Conservation (phyloP, 2,329 filamentous ascomycete species). For the Monilinia laxa region DNA sequence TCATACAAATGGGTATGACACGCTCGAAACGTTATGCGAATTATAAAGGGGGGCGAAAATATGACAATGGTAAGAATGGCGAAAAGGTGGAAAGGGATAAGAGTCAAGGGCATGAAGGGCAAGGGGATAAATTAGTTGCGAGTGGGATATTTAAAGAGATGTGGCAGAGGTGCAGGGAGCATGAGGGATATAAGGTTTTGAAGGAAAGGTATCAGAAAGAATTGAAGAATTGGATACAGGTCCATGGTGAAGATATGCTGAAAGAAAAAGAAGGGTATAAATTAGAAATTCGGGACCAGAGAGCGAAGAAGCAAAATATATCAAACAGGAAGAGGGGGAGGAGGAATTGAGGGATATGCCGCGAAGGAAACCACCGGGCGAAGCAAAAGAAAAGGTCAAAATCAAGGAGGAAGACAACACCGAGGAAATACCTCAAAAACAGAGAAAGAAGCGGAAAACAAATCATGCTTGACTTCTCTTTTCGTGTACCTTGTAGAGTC, state of each 20-base stretch:
- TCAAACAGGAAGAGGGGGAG: not conserved
- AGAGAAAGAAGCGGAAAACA: slow-evolving; percentile 5
- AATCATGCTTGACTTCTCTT: not conserved
- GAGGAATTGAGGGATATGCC: not conserved
- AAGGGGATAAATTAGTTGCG: slow-evolving; percentile 51
- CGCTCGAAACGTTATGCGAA: slow-evolving; percentile 60
- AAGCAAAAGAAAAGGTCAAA: not conserved
- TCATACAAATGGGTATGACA: slow-evolving; percentile 66
- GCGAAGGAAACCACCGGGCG: not conserved
- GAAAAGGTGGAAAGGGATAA: slow-evolving; percentile 41
- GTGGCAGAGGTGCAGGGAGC: slow-evolving; percentile 42
- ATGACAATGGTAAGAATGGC: slow-evolving; percentile 40
- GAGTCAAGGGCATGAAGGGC: slow-evolving; percentile 47
- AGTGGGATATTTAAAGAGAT: slow-evolving; percentile 50
- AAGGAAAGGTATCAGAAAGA: slow-evolving; percentile 3
- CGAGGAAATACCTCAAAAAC: not conserved
- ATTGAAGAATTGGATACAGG: not conserved
- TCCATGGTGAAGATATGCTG: not conserved
- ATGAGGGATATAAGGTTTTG: slow-evolving; percentile 11
- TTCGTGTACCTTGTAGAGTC: not conserved
- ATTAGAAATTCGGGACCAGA: not conserved
- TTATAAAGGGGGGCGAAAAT: slow-evolving; percentile 55
- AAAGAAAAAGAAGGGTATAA: not conserved
- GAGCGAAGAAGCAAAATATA: not conserved
- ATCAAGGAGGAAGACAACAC: not conserved